Evolutionary conservation across 495 filamentous ascomycete species (phyloP).

Genomic region (Geoglossum glabrum): DNA sequence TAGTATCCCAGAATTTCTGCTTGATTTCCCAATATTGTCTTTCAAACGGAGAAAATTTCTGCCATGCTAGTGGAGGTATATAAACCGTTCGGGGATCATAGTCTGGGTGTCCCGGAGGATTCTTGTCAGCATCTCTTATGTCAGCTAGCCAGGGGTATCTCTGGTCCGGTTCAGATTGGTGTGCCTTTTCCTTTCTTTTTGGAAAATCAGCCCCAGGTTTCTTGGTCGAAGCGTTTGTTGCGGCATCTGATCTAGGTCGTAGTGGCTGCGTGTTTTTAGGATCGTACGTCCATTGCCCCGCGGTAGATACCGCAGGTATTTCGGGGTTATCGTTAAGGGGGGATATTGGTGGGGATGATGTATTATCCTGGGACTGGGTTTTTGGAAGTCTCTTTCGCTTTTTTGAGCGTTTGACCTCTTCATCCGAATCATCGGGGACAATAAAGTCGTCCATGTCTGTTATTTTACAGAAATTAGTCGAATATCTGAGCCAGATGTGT

Average conservation of each 20-base stretch:
- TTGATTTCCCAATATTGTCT: slow-evolving; percentile 99
- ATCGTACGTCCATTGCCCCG: slow-evolving; percentile 72
- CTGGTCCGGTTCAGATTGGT: slow-evolving; percentile 56
- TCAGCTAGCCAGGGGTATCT: slow-evolving; percentile 82
- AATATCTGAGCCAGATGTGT: background rate
- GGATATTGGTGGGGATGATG: slow-evolving; percentile 3
- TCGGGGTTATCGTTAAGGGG: slow-evolving; percentile 28
- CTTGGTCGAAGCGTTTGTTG: slow-evolving; percentile 18
- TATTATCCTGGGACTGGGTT: slow-evolving; percentile 15
- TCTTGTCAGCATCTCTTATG: slow-evolving; percentile 58
- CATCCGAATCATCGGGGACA: slow-evolving; percentile 60
- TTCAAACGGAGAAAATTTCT: slow-evolving; percentile 77
- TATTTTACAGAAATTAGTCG: background rate
- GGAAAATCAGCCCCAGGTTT: slow-evolving; percentile 22
- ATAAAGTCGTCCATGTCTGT: slow-evolving; percentile 70
- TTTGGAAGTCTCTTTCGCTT: slow-evolving; percentile 48
- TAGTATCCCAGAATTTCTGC: slow-evolving; percentile 88
- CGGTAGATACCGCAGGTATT: slow-evolving; percentile 44
- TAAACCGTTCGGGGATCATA: slow-evolving; percentile 84
- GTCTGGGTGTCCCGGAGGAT: slow-evolving; percentile 64
- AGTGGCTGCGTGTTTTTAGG: slow-evolving; percentile 46
- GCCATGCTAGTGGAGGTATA: slow-evolving; percentile 59
- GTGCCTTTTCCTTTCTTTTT: slow-evolving; percentile 51
- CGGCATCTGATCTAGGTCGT: slow-evolving; percentile 25
- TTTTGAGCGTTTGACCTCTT: slow-evolving; percentile 41